Conservation (phyloP, 441 rosid genomes). For the Euphorbia celastroides region DNA sequence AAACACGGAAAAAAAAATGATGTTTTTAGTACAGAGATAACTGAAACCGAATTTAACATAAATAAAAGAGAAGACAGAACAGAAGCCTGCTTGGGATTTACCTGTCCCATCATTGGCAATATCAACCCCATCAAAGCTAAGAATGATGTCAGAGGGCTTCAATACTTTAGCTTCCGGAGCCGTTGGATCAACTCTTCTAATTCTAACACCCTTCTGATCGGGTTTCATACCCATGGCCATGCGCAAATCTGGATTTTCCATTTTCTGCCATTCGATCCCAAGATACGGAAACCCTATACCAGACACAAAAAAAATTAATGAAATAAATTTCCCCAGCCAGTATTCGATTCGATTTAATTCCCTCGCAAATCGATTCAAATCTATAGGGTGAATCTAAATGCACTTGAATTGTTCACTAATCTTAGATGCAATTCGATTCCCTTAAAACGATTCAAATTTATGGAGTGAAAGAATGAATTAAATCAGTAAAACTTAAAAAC, state of each 20-base stretch:
- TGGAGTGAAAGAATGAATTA: too few species aligned
- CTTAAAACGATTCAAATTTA: too few species aligned
- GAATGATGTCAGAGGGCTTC: constrained; percentile 81
- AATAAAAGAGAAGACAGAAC: neutral
- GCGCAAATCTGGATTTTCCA: constrained; percentile 93
- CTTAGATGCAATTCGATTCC: too few species aligned
- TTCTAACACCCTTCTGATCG: constrained; percentile 86
- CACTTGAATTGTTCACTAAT: too few species aligned
- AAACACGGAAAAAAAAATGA: constrained; percentile 11
- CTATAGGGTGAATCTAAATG: too few species aligned
- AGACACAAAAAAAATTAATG: neutral
- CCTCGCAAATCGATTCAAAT: too few species aligned
- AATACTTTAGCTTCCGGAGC: constrained; percentile 71
- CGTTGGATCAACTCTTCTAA: constrained; percentile 88
- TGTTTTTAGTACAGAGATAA: neutral
- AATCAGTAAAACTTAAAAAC: too few species aligned
- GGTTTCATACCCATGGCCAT: constrained; percentile 73
- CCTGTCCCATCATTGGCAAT: constrained; percentile 99
- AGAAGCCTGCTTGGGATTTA: constrained; percentile 13
- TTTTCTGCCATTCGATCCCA: constrained; percentile 97
- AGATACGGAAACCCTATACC: constrained; percentile 66
- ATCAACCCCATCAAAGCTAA: constrained; percentile 75
- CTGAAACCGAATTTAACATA: neutral
- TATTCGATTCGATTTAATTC: too few species aligned
- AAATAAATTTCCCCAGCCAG: neutral